A percentile compares a stretch with the other conserved stretches of the same genome.
Evolutionary conservation across 2,329 filamentous ascomycete species (phyloP).

Genomic region (Fusarium sp.): DNA sequence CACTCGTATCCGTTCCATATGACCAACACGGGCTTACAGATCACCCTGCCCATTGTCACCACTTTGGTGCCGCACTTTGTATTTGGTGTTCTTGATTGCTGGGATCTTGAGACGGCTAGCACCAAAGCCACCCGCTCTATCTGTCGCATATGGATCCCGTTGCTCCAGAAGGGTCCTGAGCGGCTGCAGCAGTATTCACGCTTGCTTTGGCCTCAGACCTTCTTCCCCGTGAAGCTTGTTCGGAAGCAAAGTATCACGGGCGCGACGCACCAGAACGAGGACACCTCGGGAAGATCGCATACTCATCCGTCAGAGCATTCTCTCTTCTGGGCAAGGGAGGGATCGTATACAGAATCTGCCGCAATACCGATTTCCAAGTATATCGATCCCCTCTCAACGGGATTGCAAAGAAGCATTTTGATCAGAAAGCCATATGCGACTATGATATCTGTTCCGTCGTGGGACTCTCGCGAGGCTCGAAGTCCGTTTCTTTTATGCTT

Average conservation of each 20-base stretch:
- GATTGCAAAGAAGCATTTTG: not conserved
- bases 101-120: not conserved
- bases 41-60: not conserved
- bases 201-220: not conserved
- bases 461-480: not conserved
- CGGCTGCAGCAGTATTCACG: not conserved
- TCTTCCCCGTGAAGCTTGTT: not conserved
- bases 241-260: not conserved
- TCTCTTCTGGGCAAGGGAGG: not conserved
- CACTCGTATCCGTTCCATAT: not conserved
- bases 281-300: not conserved
- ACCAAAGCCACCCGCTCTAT: not conserved
- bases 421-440: not conserved
- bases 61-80: not conserved
- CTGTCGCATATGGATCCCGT: not conserved
- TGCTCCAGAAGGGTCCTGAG: not conserved
- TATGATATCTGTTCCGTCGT: not conserved
- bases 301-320: not conserved
- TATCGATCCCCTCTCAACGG: not conserved
- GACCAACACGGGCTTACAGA: not conserved
- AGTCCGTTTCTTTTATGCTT: not conserved
- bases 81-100: not conserved
- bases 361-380: not conserved
- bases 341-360: not conserved
- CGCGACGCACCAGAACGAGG: fast-evolving